Evolutionary conservation across 1,139 yeast genomes (phyloP), one percentile per base, ranked within the genome.

Genomic region (Lodderomyces orthopsilosis): DNA sequence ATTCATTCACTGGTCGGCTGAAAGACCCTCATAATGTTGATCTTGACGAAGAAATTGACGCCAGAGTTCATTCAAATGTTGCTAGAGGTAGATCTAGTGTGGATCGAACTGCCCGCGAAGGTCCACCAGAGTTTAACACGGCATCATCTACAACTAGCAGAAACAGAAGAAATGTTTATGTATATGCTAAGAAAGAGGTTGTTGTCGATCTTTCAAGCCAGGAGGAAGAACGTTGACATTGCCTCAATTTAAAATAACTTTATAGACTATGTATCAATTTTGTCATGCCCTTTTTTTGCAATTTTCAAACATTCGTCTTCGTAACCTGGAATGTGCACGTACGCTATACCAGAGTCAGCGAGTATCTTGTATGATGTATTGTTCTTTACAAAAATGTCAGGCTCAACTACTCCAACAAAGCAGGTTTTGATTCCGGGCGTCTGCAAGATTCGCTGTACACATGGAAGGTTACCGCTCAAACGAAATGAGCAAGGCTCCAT

Each of bases 401-500:
- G 98, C 62, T 94, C 99, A 48, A 83, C 61, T 1, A 90, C 95
- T 1, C 98, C 98, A 6, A 93, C 97, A 64, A 86, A 90, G 33
- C 91, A 91, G 0, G 93, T 78, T 27, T 72, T 74, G 46, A 93
- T 84, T 14, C 56, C 59, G 12, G 45, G 45, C 18, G 26, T 30
- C 2, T 64, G 68, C 37, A 89, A 57, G 8, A 93, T 82, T 35
- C 98, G 74, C 49, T 90, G 91, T 2, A 81, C 82, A 63, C 99
- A 93, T 0, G 98, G 96, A 42, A 74, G 59, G 54, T 91, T 91
- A 0, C 98, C 98, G 61, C 97, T 90, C 34, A 93, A 68, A 44
- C 99, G 71, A 46, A 79, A 77, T 2, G 95, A 83, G 59, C 99
- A 94, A 0, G 99, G 99, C 57, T 94, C 99, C 98, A 94, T 94